These are phyloP conservation scores for Zarea fungicola DNA, from an alignment of 2,329 filamentous ascomycete genomes.

Conservation along the genomic window DNA sequence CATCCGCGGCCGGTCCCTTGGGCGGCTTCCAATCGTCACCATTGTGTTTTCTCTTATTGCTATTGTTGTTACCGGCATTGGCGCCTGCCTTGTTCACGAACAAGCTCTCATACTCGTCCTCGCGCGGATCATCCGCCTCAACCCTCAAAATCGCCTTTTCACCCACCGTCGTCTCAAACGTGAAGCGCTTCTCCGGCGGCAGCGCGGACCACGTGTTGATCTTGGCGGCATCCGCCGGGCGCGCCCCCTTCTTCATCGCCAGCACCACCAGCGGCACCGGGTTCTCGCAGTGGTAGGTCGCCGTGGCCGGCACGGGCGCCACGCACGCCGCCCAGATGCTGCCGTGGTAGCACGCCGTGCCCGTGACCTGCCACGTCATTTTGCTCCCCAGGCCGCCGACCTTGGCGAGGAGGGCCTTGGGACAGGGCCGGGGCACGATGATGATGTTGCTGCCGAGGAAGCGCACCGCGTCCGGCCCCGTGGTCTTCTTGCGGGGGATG, in stretches of 20 bases:
- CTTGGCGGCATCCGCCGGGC: conserved; percentile 71
- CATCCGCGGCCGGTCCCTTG: conserved; percentile 18
- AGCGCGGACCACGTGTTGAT: conserved; percentile 83
- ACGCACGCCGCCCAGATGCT: conserved; percentile 84
- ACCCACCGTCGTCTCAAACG: conserved; percentile 77
- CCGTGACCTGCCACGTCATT: conserved; percentile 78
- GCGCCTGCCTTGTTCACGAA: conserved; percentile 57
- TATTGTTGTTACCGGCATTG: conserved; percentile 49
- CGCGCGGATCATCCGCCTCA: conserved; percentile 61
- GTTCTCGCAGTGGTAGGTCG: conserved; percentile 74
- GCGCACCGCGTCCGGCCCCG: conserved; percentile 67
- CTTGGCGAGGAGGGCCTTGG: conserved; percentile 67
- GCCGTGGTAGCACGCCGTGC: conserved; percentile 68
- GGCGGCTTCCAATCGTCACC: conserved; percentile 39
- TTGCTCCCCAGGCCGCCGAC: conserved; percentile 83
- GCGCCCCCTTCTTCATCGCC: conserved; percentile 68
- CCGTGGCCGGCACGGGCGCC: conserved; percentile 62
- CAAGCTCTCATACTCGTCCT: conserved; percentile 59
- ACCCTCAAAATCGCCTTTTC: conserved; percentile 82
- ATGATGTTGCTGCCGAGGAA: conserved; percentile 85
- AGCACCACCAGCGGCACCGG: conserved; percentile 74
- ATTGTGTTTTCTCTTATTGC: conserved; percentile 54
- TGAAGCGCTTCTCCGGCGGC: conserved; percentile 61
- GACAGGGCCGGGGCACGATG: conserved; percentile 74
- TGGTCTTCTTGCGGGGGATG: conserved; percentile 41